Evolutionary conservation across 164 flowering plant genomes (phyloP), one percentile per base, ranked within the genome.

Genomic region (Macadamia tetraphylla): DNA sequence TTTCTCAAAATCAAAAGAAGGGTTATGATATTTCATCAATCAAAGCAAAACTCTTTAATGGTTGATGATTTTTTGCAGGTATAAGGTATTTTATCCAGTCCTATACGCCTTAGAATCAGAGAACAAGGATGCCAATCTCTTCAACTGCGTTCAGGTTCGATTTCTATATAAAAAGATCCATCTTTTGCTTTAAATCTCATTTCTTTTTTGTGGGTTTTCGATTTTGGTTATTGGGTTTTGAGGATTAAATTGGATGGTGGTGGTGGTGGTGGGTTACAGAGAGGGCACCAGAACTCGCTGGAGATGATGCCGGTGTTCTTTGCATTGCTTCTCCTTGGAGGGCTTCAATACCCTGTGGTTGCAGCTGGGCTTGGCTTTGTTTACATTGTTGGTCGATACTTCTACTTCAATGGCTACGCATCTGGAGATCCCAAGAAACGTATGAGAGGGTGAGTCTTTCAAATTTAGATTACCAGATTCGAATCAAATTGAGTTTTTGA

Each of bases 211-310:
- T 17, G 43, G 6, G 7, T 31, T 49, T 23, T 31, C 12, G 49
- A 48, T 60, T 65, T 59, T 29, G 30, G 23, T 2, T 11, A 56
- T 32, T 58, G 63, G 18, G 9, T 48, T 35, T 70, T 52, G 40
- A 17, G 64, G 49, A 6, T 43, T 6, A 32, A 23, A 13, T 13
- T 14, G 58, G 61, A 31, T 46, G 3, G 11, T 62, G 52, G 63
- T 59, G 52, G 63, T 59, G 23, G 6, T 66, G 40, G 51, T 8
- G 13, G 51, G 76, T 9, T 46, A 46, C 85, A 89, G 94, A 87
- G 96, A 78, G 96, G 96, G 67, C 98, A 92, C 71, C 98, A 92
- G 80, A 90, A 88, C 71, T 87, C 96, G 14, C 73, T 92, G 80
- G 98, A 92, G 70, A 29, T 79, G 85, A 82, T 89, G 96, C 95